Evolutionary conservation across 148 eudicot genomes (phyloP).

Genomic region (Nyssa sinensis): DNA sequence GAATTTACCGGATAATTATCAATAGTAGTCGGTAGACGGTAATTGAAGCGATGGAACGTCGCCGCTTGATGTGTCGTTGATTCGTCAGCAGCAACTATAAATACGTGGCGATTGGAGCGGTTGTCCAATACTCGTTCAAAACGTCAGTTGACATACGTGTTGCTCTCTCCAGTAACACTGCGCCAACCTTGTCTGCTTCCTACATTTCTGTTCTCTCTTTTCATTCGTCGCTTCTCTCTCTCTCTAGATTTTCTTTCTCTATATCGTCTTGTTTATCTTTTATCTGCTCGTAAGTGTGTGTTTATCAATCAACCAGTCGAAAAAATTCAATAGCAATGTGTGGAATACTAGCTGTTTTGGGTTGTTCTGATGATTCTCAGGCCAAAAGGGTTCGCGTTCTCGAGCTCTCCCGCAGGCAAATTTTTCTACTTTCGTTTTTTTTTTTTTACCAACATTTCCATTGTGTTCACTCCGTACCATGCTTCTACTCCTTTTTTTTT

Average conservation of each 20-base stretch:
- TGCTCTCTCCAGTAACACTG: neutral
- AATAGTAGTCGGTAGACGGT: neutral
- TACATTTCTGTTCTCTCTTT: neutral
- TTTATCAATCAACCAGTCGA: neutral
- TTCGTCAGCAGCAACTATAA: neutral
- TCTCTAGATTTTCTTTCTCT: neutral
- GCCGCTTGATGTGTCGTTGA: neutral
- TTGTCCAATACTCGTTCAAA: neutral
- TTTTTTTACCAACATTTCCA: neutral
- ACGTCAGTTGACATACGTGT: neutral
- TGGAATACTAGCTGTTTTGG: constrained; percentile 83
- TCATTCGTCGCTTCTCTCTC: neutral
- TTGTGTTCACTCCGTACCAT: too few species aligned
- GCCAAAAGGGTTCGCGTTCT: constrained; percentile 83
- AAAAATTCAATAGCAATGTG: constrained; percentile 45
- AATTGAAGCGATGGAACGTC: neutral
- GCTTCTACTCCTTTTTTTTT: neutral
- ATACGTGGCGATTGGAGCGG: neutral
- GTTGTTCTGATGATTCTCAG: constrained; percentile 88
- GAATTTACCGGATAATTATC: neutral
- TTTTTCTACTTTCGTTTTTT: neutral
- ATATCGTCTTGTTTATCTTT: neutral
- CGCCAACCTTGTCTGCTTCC: neutral
- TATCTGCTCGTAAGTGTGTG: neutral
- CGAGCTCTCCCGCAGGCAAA: constrained; percentile 94